Percentiles rank a stretch among this genome's conserved stretches.
Conservation (phyloP, 306 rosid genomes). For the Vigna reflexopilosa region DNA sequence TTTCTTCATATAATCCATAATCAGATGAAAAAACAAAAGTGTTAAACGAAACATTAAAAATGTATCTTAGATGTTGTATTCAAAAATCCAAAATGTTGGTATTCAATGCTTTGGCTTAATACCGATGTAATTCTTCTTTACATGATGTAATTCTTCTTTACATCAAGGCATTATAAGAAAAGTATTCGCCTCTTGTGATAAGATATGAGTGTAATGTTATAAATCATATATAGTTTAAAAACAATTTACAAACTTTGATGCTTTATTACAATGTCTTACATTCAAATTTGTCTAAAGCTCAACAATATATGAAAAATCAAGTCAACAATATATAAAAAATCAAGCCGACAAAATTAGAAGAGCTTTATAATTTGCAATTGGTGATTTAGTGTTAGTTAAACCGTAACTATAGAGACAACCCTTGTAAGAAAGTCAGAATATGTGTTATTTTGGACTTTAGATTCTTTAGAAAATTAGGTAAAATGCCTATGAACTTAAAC, state of each 20-base stretch:
- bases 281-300: not conserved
- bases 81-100: not conserved
- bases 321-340: not conserved
- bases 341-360: not conserved
- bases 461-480: rapidly evolving
- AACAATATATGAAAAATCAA: not conserved
- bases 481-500: not conserved
- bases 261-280: not conserved
- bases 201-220: too few species aligned
- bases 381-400: not conserved
- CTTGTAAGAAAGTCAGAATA: not conserved
- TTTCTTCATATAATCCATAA: not conserved
- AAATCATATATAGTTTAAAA: not conserved
- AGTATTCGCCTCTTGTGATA: not conserved
- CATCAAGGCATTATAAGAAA: not conserved
- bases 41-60: not conserved
- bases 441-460: not conserved
- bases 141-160: not conserved
- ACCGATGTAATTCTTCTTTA: not conserved
- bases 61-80: not conserved
- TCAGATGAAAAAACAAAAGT: not conserved
- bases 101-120: not conserved
- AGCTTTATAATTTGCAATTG: not conserved
- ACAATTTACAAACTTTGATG: not conserved
- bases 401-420: not conserved